Evolutionary conservation across 2,329 filamentous ascomycete genomes (phyloP).

Genomic region (Coniochaeta sp.): DNA sequence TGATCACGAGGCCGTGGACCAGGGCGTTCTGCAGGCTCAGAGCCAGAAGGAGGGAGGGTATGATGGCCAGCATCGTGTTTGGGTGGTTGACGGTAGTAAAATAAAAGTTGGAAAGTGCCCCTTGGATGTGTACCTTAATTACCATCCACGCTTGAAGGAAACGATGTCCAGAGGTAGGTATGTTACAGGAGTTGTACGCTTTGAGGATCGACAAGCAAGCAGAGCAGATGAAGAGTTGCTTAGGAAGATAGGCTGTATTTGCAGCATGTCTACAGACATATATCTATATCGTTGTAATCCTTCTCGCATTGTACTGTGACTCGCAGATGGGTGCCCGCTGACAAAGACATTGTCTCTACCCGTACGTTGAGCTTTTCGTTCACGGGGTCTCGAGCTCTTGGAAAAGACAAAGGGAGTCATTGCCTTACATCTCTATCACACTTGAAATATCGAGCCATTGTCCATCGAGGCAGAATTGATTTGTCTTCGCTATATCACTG

Average conservation of each 20-base stretch:
- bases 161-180: too few species aligned
- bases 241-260: too few species aligned
- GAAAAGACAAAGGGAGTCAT: background rate
- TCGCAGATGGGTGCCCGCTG: background rate
- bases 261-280: background rate
- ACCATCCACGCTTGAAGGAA: too few species aligned
- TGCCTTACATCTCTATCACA: background rate
- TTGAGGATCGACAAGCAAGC: too few species aligned
- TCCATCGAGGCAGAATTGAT: background rate
- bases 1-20: background rate
- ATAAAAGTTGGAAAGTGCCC: too few species aligned
- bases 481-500: background rate
- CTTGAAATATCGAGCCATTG: background rate
- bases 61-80: background rate
- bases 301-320: background rate
- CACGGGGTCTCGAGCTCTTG: background rate
- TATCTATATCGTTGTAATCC: background rate
- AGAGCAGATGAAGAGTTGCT: too few species aligned
- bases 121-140: too few species aligned
- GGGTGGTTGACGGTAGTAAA: background rate
- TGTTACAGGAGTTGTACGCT: too few species aligned
- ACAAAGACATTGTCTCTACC: background rate
- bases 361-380: background rate
- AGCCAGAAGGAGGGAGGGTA: background rate
- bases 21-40: background rate